These are phyloP conservation scores for Schoenoplectus triqueter DNA, from an alignment of 202 grass and related monocot species.

Conservation along the genomic window DNA sequence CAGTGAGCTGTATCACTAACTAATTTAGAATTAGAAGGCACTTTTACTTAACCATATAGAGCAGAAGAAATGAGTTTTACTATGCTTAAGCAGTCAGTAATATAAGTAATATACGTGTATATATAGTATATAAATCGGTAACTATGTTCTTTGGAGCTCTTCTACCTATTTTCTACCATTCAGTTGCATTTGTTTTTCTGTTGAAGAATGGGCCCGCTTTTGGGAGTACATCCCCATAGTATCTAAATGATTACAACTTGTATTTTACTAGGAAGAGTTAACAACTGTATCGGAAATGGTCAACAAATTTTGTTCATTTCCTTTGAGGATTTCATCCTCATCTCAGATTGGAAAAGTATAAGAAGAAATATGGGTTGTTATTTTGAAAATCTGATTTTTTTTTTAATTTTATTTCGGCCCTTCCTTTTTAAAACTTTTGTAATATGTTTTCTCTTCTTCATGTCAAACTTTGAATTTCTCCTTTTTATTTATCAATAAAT, in stretches of 20 bases:
- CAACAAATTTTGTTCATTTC: neutral
- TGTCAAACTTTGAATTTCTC: neutral
- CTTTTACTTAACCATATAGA: neutral
- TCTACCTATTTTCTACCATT: neutral
- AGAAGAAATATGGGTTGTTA: neutral
- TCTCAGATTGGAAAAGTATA: neutral
- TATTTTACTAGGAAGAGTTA: neutral
- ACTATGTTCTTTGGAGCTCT: neutral
- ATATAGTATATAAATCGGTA: neutral
- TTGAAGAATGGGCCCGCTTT: neutral
- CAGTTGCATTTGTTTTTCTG: constrained; percentile 14
- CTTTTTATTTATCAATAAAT: neutral
- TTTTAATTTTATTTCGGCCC: no score
- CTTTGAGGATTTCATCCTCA: neutral
- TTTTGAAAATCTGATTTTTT: constrained; percentile 17
- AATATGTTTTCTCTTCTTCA: neutral
- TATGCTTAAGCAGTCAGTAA: constrained; percentile 1
- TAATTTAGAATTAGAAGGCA: constrained; percentile 26
- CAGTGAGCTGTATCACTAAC: constrained; percentile 30
- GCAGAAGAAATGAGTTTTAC: neutral
- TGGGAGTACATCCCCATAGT: neutral
- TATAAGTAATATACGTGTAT: neutral
- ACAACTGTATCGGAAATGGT: neutral
- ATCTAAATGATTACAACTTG: neutral
- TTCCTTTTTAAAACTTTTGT: neutral